Base-by-base conservation (phyloP, 257 asterid genomes). In the Solanum clarkiae region DNA sequence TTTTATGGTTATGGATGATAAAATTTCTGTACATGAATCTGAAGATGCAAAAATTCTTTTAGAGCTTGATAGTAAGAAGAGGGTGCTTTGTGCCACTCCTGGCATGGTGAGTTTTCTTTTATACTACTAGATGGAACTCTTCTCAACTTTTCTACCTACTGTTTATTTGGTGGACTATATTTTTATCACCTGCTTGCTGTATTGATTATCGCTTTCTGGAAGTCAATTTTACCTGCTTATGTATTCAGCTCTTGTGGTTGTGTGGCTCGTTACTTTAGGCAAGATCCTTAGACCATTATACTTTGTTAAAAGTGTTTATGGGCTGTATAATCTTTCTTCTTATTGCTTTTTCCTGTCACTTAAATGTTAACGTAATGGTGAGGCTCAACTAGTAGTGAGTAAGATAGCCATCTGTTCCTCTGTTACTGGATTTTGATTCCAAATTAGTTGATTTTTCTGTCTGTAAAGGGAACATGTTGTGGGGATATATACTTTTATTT, bases 61-160 rank as follows among this genome's bases (percentile, higher is more conserved):
- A 13, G 98, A 95, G 90, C 68, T 96, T 88, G 93, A 91, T 80
- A 89, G 56, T 86, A 63, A 84, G 81, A 95, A 94, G 88, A 92
- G 77, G 88, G 93, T 96, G 83, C 97, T 95, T 70, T 96, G 98
- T 83, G 91, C 94, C 42, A 89, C 95, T n/a, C 84, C 95, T 13
- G 97, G 94, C 32, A 63, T 86, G 56, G 98, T 96, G 83, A 65
- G 91, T 65, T 62, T 66, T 80, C 56, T 71, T 55, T 29, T 4
- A 5, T 10, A 1, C 11, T 68, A 68, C 77, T 68, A 68, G 11
- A 47, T 75, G 49, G 60, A 75, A 51, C 24, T 77, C 24, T 77
- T 16, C 82, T 24, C 6, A 9, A 51, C 8, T 75, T 71, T 75
- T 51, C 15, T 5, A 51, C n/a, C 15, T 5, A 51, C n/a, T 51